phyloP scores from a whole-genome alignment of 345 rosid species.

The Kandelia obovata region DNA sequence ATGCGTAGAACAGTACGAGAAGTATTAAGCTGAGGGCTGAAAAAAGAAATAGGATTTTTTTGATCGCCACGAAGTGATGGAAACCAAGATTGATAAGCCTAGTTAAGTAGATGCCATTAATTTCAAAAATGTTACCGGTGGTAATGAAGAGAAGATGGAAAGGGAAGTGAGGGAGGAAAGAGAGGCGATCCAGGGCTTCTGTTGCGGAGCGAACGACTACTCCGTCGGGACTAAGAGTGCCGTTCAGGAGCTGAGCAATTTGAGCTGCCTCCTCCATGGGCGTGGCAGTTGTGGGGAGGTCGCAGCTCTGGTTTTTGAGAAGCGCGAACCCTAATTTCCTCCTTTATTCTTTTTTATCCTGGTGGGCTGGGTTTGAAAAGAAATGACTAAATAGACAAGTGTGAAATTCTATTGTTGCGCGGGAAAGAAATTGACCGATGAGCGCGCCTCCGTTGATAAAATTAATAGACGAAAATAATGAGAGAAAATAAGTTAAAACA shows the following conservation, averaged over 20 bases:
- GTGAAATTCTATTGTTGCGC: conserved; percentile 19
- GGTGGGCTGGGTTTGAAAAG: neutral
- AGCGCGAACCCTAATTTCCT: conserved; percentile 23
- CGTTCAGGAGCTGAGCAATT: conserved; percentile 52
- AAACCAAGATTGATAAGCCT: too few relatives aligned
- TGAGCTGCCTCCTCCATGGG: conserved; percentile 33
- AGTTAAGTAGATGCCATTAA: too few relatives aligned
- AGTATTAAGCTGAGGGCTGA: neutral
- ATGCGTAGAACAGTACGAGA: neutral
- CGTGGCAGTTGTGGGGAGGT: too few relatives aligned
- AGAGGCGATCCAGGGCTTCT: conserved; percentile 62
- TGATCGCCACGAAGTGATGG: too few relatives aligned
- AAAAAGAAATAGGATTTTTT: too few relatives aligned
- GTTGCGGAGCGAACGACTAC: conserved; percentile 43
- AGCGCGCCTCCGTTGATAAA: too few relatives aligned
- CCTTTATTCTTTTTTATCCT: neutral
- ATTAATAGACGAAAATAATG: too few relatives aligned
- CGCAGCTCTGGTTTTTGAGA: too few relatives aligned
- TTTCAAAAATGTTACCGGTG: conserved; percentile 34
- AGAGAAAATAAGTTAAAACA: too few relatives aligned
- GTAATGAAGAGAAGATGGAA: conserved; percentile 67
- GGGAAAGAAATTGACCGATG: conserved; percentile 23
- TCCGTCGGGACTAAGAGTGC: conserved; percentile 61
- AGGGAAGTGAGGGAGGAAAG: conserved; percentile 61
- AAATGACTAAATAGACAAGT: neutral